Evolutionary conservation across 169 alveolate species (phyloP).

Genomic region (Hepatocystis sp.): DNA sequence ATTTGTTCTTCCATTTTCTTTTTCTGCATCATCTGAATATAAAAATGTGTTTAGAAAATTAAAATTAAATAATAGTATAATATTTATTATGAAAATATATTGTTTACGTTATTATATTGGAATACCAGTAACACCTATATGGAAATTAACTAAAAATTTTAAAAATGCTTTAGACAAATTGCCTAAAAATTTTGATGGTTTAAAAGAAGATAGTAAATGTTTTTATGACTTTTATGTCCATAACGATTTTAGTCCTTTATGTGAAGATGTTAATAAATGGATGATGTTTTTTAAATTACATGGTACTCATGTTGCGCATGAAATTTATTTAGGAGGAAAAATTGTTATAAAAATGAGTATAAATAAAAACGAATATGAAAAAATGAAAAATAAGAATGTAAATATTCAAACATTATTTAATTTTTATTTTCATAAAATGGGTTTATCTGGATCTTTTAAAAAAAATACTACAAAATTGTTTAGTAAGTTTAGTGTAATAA

Average conservation of each 20-base stretch:
- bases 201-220: slow-evolving; percentile 71
- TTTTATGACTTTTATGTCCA: slow-evolving; percentile 64
- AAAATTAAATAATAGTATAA: slow-evolving; percentile 77
- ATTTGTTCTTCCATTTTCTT: slow-evolving; percentile 79
- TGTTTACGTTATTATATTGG: slow-evolving; percentile 90
- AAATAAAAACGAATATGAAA: slow-evolving; percentile 80
- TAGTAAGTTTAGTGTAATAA: slow-evolving; percentile 23
- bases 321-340: slow-evolving; percentile 89
- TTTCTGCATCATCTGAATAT: slow-evolving; percentile 89
- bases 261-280: slow-evolving; percentile 87
- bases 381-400: slow-evolving; percentile 79
- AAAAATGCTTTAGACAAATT: slow-evolving; percentile 76
- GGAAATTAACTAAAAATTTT: slow-evolving; percentile 80
- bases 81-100: slow-evolving; percentile 86
- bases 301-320: slow-evolving; percentile 89
- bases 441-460: slow-evolving; percentile 18
- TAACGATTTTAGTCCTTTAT: slow-evolving; percentile 77
- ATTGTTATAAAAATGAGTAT: slow-evolving; percentile 86
- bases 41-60: slow-evolving; percentile 81
- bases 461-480: slow-evolving; percentile 13
- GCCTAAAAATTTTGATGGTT: slow-evolving; percentile 67
- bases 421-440: slow-evolving; percentile 76
- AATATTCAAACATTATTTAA: slow-evolving; percentile 81
- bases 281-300: slow-evolving; percentile 84
- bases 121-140: slow-evolving; percentile 69